Conservation (phyloP, 352 stramenopile genomes). For the Phytophthora ohioensis region DNA sequence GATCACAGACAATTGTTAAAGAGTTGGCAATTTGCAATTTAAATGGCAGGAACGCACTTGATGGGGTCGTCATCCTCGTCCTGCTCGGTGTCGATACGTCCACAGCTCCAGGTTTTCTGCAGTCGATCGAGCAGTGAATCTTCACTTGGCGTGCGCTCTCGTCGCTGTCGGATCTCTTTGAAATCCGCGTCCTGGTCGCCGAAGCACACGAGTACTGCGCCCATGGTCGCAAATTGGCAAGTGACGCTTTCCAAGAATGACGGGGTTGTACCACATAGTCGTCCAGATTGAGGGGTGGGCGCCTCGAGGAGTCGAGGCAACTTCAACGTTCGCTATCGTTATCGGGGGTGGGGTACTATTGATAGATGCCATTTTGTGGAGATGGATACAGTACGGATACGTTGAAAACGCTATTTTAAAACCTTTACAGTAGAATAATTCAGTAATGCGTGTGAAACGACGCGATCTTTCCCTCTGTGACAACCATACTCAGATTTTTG, state of each 20-base stretch:
- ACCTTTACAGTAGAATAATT: neutral
- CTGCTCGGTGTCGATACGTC: slow-evolving; percentile 23
- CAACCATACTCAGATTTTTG: slow-evolving; percentile 15
- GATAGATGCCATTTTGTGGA: too few species aligned
- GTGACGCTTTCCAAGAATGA: slow-evolving; percentile 31
- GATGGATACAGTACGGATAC: too few species aligned
- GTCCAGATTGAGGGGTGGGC: slow-evolving; percentile 34
- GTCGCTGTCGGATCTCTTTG: slow-evolving; percentile 20
- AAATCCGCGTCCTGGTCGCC: slow-evolving; percentile 32
- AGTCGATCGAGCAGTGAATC: slow-evolving; percentile 62
- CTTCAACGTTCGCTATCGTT: slow-evolving; percentile 29
- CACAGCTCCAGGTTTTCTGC: slow-evolving; percentile 59
- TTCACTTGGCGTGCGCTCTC: slow-evolving; percentile 24
- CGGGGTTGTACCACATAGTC: slow-evolving; percentile 6
- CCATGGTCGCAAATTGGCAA: slow-evolving; percentile 50
- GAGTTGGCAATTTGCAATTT: neutral
- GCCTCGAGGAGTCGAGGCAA: slow-evolving; percentile 29
- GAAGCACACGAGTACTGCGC: slow-evolving; percentile 68
- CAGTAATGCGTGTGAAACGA: slow-evolving; percentile 9
- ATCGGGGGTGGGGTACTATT: neutral
- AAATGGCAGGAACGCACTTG: slow-evolving; percentile 30
- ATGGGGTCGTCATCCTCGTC: slow-evolving; percentile 38
- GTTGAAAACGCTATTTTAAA: neutral
- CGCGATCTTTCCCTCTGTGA: slow-evolving; percentile 29
- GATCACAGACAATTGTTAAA: slow-evolving; percentile 23